phyloP scores from a whole-genome alignment of 176 grass and related monocot species.

The Triticum dicoccoides region DNA sequence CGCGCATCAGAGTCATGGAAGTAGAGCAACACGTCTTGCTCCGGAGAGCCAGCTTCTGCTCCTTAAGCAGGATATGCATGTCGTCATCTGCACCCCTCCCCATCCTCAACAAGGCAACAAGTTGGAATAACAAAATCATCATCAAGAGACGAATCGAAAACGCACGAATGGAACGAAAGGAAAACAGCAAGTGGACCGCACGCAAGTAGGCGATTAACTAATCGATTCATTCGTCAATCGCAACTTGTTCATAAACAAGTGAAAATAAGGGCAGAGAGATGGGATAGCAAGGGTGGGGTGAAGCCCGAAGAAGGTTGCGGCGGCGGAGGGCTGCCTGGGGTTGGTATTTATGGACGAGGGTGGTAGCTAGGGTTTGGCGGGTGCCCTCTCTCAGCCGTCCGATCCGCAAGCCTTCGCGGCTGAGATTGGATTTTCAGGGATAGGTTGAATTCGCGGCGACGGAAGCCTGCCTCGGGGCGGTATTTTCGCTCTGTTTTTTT shows the following conservation, averaged over 20 bases:
- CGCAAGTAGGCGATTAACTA: background rate
- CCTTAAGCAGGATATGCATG: constrained; percentile 19
- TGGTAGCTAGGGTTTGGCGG: background rate
- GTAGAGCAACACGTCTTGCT: constrained; percentile 41
- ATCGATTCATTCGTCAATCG: background rate
- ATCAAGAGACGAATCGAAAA: background rate
- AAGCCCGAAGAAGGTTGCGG: background rate
- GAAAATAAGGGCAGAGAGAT: background rate
- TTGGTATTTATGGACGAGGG: background rate
- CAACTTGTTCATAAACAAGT: background rate
- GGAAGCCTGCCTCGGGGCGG: too few relatives aligned
- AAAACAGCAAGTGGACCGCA: background rate
- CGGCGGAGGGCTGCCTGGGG: background rate
- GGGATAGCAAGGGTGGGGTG: background rate
- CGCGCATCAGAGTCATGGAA: constrained; percentile 74
- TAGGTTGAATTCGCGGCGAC: background rate
- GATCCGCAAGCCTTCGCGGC: background rate
- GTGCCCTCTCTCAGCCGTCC: background rate
- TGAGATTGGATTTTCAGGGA: background rate
- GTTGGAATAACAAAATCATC: background rate
- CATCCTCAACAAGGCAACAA: background rate
- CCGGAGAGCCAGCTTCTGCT: constrained; percentile 34
- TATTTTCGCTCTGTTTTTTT: too few relatives aligned
- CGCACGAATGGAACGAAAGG: background rate
- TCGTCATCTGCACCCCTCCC: constrained; percentile 39